Base-by-base conservation (phyloP, 2,329 filamentous ascomycete genomes). In the Arthrinium puccinioides region DNA sequence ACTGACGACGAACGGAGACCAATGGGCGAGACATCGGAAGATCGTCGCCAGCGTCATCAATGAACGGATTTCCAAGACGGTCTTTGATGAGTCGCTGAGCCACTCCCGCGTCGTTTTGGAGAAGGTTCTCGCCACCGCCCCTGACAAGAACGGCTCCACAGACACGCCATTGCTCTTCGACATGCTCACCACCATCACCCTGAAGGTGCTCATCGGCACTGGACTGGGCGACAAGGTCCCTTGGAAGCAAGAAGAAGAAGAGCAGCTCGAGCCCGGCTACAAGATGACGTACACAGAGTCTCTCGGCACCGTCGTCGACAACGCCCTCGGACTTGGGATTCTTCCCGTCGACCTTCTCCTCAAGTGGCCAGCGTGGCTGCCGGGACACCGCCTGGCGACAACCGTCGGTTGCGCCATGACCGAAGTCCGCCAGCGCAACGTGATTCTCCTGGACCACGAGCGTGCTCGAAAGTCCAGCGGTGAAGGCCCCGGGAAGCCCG, bases 181-280 rank as follows among this genome's bases (percentile, higher is more conserved):
- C 21, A 44, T 50, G 42, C 49, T 57, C 44, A 57, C 56, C 42
- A 58, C 55, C 29, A 49, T 57, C 16, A 49, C 54, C 8, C 55
- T 59, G 23, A 49, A 56, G 25, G 53, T 59, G 9, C 46, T 59
- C 4, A 48, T 44, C 20, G 49, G 54, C 13, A 52, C 53, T 3
- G 52, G 54, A 1, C 56, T 57, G 51, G 54, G 55, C 11, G 30
- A n/a, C 16, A 32, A 21, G 11, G 15, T 32, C 18, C 30, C 30
- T 9, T 56, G 54, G 52, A 40, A 44, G 11, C 43, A 46, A 21
- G 40, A 49, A 23, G 41, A 48, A 23, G 45, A 41, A 11, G 42
- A 46, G 21, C 48, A 52, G 25, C 44, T 45, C 3, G 40, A 46
- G 25, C 43, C 50, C 3, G 53, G 52, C 5, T 55, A 46, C 43